Base-by-base conservation (phyloP, 305 asterid genomes). In the Rubia balearica region DNA sequence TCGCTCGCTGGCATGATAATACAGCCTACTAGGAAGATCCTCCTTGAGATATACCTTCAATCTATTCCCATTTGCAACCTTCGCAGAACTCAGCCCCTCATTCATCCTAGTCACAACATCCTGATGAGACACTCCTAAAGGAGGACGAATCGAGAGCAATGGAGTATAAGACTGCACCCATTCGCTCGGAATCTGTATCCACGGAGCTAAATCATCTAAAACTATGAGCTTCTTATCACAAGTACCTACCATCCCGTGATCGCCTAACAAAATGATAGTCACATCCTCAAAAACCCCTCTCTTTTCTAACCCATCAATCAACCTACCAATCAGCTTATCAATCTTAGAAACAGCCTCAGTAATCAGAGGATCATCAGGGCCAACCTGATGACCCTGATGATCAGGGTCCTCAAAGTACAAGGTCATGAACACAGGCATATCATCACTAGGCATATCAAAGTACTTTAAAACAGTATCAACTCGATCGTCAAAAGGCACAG, bases 191-290 rank as follows among this genome's bases (percentile, higher is more conserved):
- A 88, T 87, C 16, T 82, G 71, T 27, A 83, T 75, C 89, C 86
- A 87, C 1, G 78, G 74, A 42, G 82, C 81, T 63, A 90, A 75
- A 69, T 90, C 96, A 68, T 87, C 91, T 4, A 90, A 74, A 77
- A 79, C 82, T 63, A 88, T 84, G 72, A 88, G 65, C 81, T 90
- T 90, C 67, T 76, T 73, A 76, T 90, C 96, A 60, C 96, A 90
- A 0, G 91, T 90, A 30, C 91, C 89, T 30, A 88, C 93, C 96
- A 90, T 90, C 11, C 96, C 96, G 77, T 88, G 96, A 86, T 90
- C 96, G 22, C 96, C 96, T 14, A 90, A 66, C 85, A 90, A 77
- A 56, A 90, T 82, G 40, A 86, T 80, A 64, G 71, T 86, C 63
- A 90, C 95, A 75, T 90, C 96, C 73, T 90, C 85, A 73, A 90